These are phyloP conservation scores for Tulasnella sp. DNA, from an alignment of 768 basidiomycete species.

Conservation along the genomic window DNA sequence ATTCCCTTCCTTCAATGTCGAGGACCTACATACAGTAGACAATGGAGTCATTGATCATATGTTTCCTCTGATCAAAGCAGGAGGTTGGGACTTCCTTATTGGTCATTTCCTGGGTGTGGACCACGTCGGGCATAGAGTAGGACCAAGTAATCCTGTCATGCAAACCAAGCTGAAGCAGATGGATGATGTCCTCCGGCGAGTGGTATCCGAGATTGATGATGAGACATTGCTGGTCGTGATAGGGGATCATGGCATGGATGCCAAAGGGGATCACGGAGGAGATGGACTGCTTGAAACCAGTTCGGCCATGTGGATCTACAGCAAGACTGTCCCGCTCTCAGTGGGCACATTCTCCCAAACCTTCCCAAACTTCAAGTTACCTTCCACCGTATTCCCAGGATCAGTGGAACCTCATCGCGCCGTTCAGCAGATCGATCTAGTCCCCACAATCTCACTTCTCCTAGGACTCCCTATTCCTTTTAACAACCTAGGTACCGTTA, in stretches of 20 bases:
- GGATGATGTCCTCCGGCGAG: slow-evolving; percentile 59
- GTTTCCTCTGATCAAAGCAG: slow-evolving; percentile 55
- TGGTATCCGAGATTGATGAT: slow-evolving; percentile 64
- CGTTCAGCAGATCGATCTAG: slow-evolving; percentile 86
- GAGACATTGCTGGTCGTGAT: slow-evolving; percentile 84
- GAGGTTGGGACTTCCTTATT: slow-evolving; percentile 73
- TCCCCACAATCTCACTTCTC: slow-evolving; percentile 76
- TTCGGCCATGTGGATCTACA: slow-evolving; percentile 83
- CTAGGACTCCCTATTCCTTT: slow-evolving; percentile 90
- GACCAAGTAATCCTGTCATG: slow-evolving; percentile 81
- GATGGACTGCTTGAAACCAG: slow-evolving; percentile 77
- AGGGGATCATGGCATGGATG: slow-evolving; percentile 97
- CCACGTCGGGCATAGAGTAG: slow-evolving; percentile 89
- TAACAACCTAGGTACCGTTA: slow-evolving; percentile 83
- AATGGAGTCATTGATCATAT: slow-evolving; percentile 75
- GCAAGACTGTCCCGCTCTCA: slow-evolving; percentile 46
- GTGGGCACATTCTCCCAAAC: slow-evolving; percentile 21
- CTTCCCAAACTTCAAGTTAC: slow-evolving; percentile 1
- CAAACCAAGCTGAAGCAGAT: slow-evolving; percentile 74
- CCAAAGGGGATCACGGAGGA: slow-evolving; percentile 88
- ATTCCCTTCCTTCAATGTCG: slow-evolving; percentile 96
- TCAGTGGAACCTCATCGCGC: slow-evolving; percentile 35
- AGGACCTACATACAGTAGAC: slow-evolving; percentile 93
- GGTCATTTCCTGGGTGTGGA: slow-evolving; percentile 94
- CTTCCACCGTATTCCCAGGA: slow-evolving; percentile 19